Percentiles rank a stretch among this genome's conserved stretches.
These are phyloP conservation scores for Beta macrorhiza DNA, from an alignment of 179 eudicot genomes.

Conservation along the genomic window DNA sequence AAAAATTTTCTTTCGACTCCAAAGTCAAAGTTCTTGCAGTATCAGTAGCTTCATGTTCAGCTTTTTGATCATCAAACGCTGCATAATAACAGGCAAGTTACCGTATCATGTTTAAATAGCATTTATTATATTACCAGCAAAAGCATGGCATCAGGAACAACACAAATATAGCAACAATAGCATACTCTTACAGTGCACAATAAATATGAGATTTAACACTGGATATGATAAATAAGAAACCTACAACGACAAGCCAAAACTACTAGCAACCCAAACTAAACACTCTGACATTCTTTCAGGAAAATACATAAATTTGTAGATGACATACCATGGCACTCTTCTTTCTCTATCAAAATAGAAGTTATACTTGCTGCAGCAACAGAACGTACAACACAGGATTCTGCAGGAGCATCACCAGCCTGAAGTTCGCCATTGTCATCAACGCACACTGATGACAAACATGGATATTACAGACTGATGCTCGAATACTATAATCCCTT, in stretches of 20 bases:
- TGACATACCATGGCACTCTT: neutral
- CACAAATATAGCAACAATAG: neutral
- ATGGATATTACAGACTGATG: no score
- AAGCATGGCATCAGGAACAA: neutral
- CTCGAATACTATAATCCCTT: no score
- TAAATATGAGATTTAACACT: neutral
- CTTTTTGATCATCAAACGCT: constrained; percentile 12
- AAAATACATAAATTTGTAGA: neutral
- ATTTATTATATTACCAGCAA: neutral
- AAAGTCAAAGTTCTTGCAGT: constrained; percentile 4
- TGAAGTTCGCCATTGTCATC: neutral
- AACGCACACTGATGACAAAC: neutral
- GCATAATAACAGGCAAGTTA: neutral
- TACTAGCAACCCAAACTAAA: neutral
- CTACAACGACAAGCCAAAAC: neutral
- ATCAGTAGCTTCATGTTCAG: neutral
- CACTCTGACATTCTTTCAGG: neutral
- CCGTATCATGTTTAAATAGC: neutral
- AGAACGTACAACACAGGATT: neutral
- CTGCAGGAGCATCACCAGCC: neutral
- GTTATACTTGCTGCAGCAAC: neutral
- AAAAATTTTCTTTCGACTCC: constrained; percentile 2
- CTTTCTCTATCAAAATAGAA: neutral
- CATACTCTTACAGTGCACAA: neutral
- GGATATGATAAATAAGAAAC: neutral